Evolutionary conservation across 352 stramenopile species (phyloP), one percentile per base, ranked within the genome.

Genomic region (Phytophthora macrochlamydospora): DNA sequence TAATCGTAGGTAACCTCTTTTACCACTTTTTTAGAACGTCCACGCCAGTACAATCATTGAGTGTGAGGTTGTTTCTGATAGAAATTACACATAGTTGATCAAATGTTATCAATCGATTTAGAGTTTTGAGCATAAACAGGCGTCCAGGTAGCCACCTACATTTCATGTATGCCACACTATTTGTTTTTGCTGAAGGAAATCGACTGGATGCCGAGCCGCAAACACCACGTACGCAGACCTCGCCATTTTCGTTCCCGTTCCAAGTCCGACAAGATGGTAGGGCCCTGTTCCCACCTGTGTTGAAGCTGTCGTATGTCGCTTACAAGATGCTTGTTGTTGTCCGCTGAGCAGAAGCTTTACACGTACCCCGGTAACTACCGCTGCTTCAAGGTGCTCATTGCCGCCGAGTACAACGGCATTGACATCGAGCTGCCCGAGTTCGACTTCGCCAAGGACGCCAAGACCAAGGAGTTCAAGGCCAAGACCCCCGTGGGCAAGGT

Each of bases 311-410:
- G 7, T 29, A 24, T 49, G 43, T 8, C 43, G 43, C 43, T 49
- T 29, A 49, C 43, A 2, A 28, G 14, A 29, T 62, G 33, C 31
- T 64, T 38, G 52, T 63, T 14, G 9, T 50, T 8, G 1, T 35
- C 24, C 3, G 3, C 11, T 8, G 55, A 64, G 59, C 65, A 92
- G 89, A 96, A 91, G 67, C 85, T 97, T 24, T 96, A 94, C 81
- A 92, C 91, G 45, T 87, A 93, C 65, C 80, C 76, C 29, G 94
- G 80, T 44, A 98, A 97, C 65, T 97, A 97, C 68, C 88, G 92
- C 67, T 93, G 91, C 56, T 98, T 98, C 70, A 97, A 98, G 81
- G 85, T 87, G 57, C 86, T 98, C 18, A 97, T 99, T 76, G 94
- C 95, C 29, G 95, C 96, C 49, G 90, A 98, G 81, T 98, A 96